Conservation (phyloP, 305 asterid species). For the Lippia alba region DNA sequence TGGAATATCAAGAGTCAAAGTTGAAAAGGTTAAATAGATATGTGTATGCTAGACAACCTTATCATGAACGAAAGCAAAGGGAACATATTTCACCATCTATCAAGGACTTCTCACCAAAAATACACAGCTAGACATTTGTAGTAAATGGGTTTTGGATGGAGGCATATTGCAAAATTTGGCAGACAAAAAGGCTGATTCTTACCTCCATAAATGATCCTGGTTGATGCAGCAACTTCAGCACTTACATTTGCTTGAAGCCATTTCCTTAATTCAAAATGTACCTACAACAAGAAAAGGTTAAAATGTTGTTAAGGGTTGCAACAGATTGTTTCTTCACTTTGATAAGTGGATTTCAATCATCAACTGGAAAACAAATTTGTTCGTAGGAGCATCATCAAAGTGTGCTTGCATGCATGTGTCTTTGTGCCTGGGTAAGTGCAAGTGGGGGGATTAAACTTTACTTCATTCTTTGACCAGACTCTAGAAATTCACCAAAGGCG, state of each 20-base stretch:
- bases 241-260: slow-evolving; percentile 77
- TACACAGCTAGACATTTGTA: not conserved
- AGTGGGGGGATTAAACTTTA: not conserved
- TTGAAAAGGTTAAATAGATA: not conserved
- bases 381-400: not conserved
- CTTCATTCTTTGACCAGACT: slow-evolving; percentile 1
- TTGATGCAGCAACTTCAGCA: slow-evolving; percentile 76
- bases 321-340: slow-evolving; percentile 4
- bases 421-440: not conserved
- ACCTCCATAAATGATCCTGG: slow-evolving; percentile 98
- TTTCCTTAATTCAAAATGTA: slow-evolving; percentile 87
- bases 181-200: slow-evolving; percentile 26
- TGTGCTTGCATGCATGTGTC: not conserved
- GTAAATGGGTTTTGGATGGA: not conserved
- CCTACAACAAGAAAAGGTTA: slow-evolving; percentile 53
- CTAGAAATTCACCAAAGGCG: not conserved
- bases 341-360: slow-evolving; percentile 5
- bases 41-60: not conserved
- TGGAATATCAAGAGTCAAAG: not conserved
- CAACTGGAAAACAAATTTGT: not conserved
- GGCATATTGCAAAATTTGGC: not conserved
- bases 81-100: not conserved
- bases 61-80: not conserved
- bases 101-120: not conserved
- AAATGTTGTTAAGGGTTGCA: slow-evolving; percentile 23